phyloP scores from a whole-genome alignment of 768 basidiomycete species.

The Trametopsis cervina region DNA sequence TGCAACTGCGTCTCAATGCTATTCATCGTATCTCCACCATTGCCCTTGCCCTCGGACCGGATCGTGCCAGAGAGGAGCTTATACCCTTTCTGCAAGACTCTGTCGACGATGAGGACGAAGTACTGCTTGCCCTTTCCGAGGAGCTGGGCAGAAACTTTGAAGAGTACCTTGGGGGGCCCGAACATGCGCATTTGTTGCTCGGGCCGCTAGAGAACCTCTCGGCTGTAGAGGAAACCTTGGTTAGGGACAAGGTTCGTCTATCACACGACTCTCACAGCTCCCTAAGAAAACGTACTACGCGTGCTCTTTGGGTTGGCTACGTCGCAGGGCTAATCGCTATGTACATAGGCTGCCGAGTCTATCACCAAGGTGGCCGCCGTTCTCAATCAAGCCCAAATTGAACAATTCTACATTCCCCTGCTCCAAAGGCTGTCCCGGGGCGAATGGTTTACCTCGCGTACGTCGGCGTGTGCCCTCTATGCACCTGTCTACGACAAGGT shows the following conservation, averaged over 20 bases:
- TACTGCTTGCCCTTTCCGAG: conserved; percentile 90
- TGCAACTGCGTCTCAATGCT: conserved; percentile 91
- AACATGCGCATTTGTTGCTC: conserved; percentile 79
- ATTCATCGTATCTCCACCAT: conserved; percentile 98
- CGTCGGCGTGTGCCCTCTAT: conserved; percentile 91
- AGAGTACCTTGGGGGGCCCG: conserved; percentile 89
- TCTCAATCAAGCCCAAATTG: conserved; percentile 73
- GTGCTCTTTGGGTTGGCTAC: background rate
- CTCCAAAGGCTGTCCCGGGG: conserved; percentile 83
- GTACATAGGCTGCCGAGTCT: conserved; percentile 81
- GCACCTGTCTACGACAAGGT: conserved; percentile 84
- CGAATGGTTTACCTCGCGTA: conserved; percentile 98
- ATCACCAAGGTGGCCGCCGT: conserved; percentile 83
- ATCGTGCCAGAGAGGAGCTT: conserved; percentile 92
- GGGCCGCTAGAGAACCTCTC: conserved; percentile 94
- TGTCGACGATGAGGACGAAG: conserved; percentile 99
- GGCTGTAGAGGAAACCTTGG: conserved; percentile 95
- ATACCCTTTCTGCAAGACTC: conserved; percentile 97
- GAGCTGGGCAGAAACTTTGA: conserved; percentile 90
- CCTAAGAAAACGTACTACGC: background rate
- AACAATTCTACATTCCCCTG: conserved; percentile 88
- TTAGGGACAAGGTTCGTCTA: conserved; percentile 82
- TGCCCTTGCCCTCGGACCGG: conserved; percentile 90
- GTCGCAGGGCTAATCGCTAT: background rate
- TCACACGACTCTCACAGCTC: background rate